Base-by-base conservation (phyloP, 768 basidiomycete species). In the Pulveroboletus ravenelii region DNA sequence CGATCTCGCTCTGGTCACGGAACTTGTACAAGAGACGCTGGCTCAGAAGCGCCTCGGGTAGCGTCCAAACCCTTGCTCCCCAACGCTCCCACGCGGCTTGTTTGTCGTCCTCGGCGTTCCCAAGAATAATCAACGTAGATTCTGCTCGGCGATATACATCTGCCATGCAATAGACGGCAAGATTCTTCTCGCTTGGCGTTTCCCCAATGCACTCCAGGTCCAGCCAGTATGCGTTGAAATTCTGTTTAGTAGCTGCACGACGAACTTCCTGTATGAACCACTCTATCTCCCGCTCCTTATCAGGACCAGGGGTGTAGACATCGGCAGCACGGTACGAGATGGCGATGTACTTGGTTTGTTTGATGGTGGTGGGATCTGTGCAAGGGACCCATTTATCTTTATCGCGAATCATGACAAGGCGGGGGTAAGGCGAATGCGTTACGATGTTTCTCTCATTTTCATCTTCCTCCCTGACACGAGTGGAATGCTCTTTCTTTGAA, bases 1-100 rank as follows among this genome's bases (percentile, higher is more conserved):
- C 17, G 13, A 58, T 45, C 2, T 48, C 45, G 8, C 17, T 20
- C 8, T 17, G 10, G 18, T 18, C 45, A 32, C 47, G 32, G 6
- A 52, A 45, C 32, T 43, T 52, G 39, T 52, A 56, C 18, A 41
- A 45, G 15, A 58, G 27, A 5, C 46, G 20, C 1, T 30, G 23
- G 39, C 56, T 57, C 14, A 23, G 20, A 23, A 23, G 20, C 20
- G 20, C 20, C 4, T 23, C 20, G 20, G 20, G 20, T 23, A 23
- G 17, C 3, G 56, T 55, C 56, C 53, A 57, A n/a, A 60, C 58
- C 10, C 59, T 54, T 7, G 38, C 44, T 7, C 58, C 58, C 59
- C 59, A 60, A n/a, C 59, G 34, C 37, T 15, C 53, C 50, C n/a
- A 46, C 31, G 31, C 39, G 8, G 20, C 20, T 20, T 39, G 12